Percentiles rank a stretch among this genome's conserved stretches.
Conservation (phyloP, 495 filamentous ascomycete genomes). For the Aspergillus biplanus region DNA sequence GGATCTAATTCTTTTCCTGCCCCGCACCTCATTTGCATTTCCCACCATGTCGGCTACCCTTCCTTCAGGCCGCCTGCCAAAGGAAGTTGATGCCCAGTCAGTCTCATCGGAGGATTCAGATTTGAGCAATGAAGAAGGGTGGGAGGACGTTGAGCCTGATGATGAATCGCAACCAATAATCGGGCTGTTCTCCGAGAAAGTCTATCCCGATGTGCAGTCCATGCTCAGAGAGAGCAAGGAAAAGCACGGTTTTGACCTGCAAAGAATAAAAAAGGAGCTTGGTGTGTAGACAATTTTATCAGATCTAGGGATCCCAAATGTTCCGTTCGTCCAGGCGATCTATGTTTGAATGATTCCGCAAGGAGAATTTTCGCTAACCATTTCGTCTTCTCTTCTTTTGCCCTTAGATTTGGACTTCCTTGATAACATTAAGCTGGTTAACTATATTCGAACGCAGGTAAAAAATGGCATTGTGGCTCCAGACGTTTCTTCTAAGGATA, state of each 20-base stretch:
- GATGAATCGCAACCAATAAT: slow-evolving; percentile 66
- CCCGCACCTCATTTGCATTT: slow-evolving; percentile 12
- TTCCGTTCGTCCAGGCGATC: slow-evolving; percentile 11
- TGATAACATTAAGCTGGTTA: slow-evolving; percentile 80
- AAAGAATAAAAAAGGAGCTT: slow-evolving; percentile 63
- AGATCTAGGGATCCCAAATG: slow-evolving; percentile 12
- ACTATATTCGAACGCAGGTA: slow-evolving; percentile 69
- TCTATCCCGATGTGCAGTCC: slow-evolving; percentile 63
- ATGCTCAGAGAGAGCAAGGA: slow-evolving; percentile 77
- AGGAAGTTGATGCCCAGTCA: slow-evolving; percentile 38
- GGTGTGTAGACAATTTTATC: slow-evolving; percentile 49
- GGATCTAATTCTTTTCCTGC: slow-evolving; percentile 7
- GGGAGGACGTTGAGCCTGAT: slow-evolving; percentile 79
- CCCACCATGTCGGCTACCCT: slow-evolving; percentile 37
- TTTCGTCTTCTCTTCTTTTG: slow-evolving; percentile 9
- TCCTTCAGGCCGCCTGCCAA: slow-evolving; percentile 26
- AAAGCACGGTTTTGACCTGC: slow-evolving; percentile 74
- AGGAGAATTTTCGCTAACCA: slow-evolving; percentile 25
- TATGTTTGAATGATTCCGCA: slow-evolving; percentile 11
- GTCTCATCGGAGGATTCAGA: slow-evolving; percentile 51
- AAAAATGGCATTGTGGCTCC: slow-evolving; percentile 55
- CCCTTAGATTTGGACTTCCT: slow-evolving; percentile 75
- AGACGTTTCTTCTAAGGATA: slow-evolving; percentile 56
- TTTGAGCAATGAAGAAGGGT: slow-evolving; percentile 66
- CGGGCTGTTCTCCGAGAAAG: slow-evolving; percentile 70